These are phyloP conservation scores for Isoetes engelmannii DNA, from an alignment of 83 land plant species.

Conservation along the genomic window DNA sequence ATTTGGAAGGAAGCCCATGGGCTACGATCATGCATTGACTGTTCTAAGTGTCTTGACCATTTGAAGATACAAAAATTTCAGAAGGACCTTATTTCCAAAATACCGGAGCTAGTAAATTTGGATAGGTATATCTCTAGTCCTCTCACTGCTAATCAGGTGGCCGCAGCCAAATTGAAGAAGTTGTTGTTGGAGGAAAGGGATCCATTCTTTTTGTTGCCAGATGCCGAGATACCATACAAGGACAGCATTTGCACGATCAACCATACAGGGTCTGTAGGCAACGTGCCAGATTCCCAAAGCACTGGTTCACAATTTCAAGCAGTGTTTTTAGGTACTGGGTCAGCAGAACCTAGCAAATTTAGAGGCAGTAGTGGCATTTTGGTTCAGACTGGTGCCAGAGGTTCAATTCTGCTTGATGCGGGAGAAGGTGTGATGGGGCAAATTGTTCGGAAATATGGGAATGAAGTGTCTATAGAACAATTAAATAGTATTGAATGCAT, in stretches of 20 bases:
- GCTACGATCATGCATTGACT: background rate
- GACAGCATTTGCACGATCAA: too few relatives aligned
- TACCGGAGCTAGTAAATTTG: too few relatives aligned
- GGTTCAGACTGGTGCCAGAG: constrained; percentile 1
- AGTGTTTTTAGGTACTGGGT: constrained; percentile 34
- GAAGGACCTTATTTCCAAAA: background rate
- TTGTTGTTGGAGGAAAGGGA: background rate
- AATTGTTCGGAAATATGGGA: constrained; percentile 22
- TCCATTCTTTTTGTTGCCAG: background rate
- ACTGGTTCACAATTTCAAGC: constrained; percentile 17
- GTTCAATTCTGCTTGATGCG: constrained; percentile 25
- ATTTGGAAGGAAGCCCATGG: background rate
- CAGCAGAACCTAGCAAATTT: constrained; percentile 36
- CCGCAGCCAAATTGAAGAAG: background rate
- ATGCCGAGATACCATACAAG: too few relatives aligned
- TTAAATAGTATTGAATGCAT: constrained; percentile 19
- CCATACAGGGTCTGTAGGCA: too few relatives aligned
- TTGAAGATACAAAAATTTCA: background rate
- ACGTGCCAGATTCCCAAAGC: too few relatives aligned
- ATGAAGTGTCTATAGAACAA: constrained; percentile 1
- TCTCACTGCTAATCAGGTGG: too few relatives aligned
- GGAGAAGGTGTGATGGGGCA: constrained; percentile 35
- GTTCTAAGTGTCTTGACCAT: background rate
- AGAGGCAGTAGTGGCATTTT: constrained; percentile 37
- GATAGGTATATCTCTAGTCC: too few relatives aligned